A percentile compares a stretch with the other conserved stretches of the same genome.
Evolutionary conservation across 225 moss, liverwort and hornwort genomes (phyloP).

Genomic region (Rhytidiadelphus loreus): DNA sequence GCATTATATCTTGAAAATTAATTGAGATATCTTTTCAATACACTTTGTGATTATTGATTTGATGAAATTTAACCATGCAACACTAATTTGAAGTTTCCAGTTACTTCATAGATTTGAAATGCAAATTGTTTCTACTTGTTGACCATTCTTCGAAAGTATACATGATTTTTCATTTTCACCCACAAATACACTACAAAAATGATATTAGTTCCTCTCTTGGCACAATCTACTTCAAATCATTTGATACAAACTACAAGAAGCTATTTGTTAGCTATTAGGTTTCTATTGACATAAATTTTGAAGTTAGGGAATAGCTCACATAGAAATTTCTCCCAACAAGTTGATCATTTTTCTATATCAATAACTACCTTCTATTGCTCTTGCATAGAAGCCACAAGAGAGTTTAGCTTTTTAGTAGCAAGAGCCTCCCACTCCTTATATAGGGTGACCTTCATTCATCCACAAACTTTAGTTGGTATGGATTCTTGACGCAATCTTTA

Average conservation of each 20-base stretch:
- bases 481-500: fast-evolving
- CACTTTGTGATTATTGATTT: neutral
- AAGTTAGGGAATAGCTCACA: neutral
- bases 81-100: neutral
- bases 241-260: neutral
- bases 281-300: neutral
- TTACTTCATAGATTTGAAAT: neutral
- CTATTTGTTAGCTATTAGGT: fast-evolving
- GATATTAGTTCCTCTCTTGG: neutral
- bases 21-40: neutral
- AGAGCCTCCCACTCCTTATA: neutral
- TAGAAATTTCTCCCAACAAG: neutral
- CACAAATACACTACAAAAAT: neutral
- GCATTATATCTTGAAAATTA: neutral
- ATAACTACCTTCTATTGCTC: neutral
- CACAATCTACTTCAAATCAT: neutral
- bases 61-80: neutral
- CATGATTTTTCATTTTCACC: neutral
- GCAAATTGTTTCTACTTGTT: neutral
- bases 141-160: no score
- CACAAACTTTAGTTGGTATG: neutral
- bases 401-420: fast-evolving
- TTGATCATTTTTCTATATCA: fast-evolving
- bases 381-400: neutral
- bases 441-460: neutral